Conservation (phyloP, 768 basidiomycete species). For the Leccinum boreale region DNA sequence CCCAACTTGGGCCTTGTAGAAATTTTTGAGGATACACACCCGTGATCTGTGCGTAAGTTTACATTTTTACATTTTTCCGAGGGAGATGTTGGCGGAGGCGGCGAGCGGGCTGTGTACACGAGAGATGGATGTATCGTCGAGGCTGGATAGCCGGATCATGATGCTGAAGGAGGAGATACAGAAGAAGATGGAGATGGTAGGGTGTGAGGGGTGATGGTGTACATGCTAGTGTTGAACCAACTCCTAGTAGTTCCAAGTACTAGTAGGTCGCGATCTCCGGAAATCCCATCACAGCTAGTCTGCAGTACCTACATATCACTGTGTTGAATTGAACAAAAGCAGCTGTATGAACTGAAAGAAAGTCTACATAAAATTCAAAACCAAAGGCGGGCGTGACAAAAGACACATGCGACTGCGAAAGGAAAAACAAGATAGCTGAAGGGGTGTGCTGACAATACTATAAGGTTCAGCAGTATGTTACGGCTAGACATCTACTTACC, state of each 20-base stretch:
- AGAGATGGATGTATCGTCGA: slow-evolving; percentile 59
- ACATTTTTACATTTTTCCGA: slow-evolving; percentile 18
- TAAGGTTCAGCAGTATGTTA: too few species aligned
- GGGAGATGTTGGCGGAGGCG: slow-evolving; percentile 50
- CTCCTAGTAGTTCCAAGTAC: too few species aligned
- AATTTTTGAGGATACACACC: too few species aligned
- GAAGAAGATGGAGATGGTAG: slow-evolving; percentile 52
- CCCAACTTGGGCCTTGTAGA: too few species aligned
- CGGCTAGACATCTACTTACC: too few species aligned
- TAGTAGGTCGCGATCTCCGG: too few species aligned
- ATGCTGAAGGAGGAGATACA: slow-evolving; percentile 72
- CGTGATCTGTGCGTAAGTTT: too few species aligned
- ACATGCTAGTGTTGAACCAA: background rate
- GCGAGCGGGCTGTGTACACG: slow-evolving; percentile 47
- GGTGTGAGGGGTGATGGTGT: slow-evolving; percentile 9
- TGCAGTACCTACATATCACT: too few species aligned
- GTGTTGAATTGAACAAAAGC: too few species aligned
- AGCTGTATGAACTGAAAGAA: too few species aligned
- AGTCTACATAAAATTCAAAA: slow-evolving; percentile 53
- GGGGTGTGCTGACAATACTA: slow-evolving; percentile 74
- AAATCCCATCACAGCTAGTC: too few species aligned
- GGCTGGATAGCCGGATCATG: slow-evolving; percentile 65
- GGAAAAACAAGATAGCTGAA: slow-evolving; percentile 55
- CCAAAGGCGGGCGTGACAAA: background rate
- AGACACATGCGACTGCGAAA: slow-evolving; percentile 1